Percentiles rank a stretch among this genome's conserved stretches.
Conservation (phyloP, 768 basidiomycete species). For the Crucibulum laeve region DNA sequence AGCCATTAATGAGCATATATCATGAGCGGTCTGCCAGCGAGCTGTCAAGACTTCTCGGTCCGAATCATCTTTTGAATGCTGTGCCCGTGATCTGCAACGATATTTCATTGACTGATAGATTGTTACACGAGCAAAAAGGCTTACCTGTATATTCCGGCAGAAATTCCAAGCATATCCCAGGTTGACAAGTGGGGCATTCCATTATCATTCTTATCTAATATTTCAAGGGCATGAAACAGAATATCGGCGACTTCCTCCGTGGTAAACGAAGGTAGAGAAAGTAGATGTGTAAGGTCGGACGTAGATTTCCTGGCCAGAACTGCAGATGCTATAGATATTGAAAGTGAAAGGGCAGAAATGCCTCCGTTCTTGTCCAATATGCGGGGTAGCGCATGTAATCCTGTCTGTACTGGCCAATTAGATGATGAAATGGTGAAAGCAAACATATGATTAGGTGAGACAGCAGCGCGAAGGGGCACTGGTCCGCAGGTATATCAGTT, state of each 20-base stretch:
- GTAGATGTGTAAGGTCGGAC: slow-evolving; percentile 54
- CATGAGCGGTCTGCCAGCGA: slow-evolving; percentile 61
- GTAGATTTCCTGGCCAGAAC: slow-evolving; percentile 49
- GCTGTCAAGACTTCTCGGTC: slow-evolving; percentile 37
- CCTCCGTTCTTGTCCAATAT: slow-evolving; percentile 1
- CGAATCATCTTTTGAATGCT: slow-evolving; percentile 16
- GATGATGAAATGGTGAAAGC: slow-evolving; percentile 51
- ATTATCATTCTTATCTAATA: slow-evolving; percentile 40
- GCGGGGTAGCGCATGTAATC: slow-evolving; percentile 42
- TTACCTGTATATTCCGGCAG: slow-evolving; percentile 49
- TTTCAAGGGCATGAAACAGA: slow-evolving; percentile 39
- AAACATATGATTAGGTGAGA: slow-evolving; percentile 58
- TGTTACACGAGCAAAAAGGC: slow-evolving; percentile 9
- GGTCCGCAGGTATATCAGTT: too few species aligned
- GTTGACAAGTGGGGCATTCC: slow-evolving; percentile 35
- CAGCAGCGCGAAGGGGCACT: slow-evolving; percentile 55
- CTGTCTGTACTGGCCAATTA: slow-evolving; percentile 28
- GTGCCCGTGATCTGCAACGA: slow-evolving; percentile 14
- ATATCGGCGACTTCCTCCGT: slow-evolving; percentile 39
- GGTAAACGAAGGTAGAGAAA: slow-evolving; percentile 39
- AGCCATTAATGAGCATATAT: slow-evolving; percentile 60
- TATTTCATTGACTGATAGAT: slow-evolving; percentile 2
- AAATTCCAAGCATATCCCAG: slow-evolving; percentile 36
- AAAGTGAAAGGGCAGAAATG: slow-evolving; percentile 20
- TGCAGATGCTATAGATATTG: slow-evolving; percentile 30